Base-by-base conservation (phyloP, 2,329 filamentous ascomycete genomes). In the Magnaporthiopsis rhizophila region DNA sequence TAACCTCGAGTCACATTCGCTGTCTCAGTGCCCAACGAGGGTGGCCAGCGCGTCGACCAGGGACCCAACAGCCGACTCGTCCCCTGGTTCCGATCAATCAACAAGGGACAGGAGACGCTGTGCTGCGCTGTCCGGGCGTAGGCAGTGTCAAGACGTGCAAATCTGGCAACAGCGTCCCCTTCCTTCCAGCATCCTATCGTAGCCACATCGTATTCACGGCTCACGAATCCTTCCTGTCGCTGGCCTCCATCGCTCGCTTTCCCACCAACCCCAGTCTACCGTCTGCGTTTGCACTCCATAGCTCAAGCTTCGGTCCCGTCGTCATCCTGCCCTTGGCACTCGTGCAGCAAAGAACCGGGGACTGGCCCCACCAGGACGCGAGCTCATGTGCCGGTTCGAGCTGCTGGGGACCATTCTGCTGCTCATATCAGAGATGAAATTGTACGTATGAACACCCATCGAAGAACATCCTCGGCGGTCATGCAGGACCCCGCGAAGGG, bases 391-490 rank as follows among this genome's bases (percentile, higher is more conserved):
- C 61, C 65, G 62, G 50, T 64, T 67, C 66, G 66, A 68, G 60
- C 62, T 69, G n/a, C 64, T 68, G 12, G 68, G 68, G 24, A 66
- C 66, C 28, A 53, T 68, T 38, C 65, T 69, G 58, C 65, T 68
- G 67, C 67, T 67, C 58, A 45, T 64, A 63, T 64, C 65, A 58
- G 66, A 68, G 62, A 30, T 64, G 62, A 59, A 59, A 58, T 34
- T 63, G 36, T 59, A 36, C 36, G 26, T 63, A 30, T 32, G 56
- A 57, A 32, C 34, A 11, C 12, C 12, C 34, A 9, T 11, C 12
- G 8, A 36, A 12, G 34, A 9, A 21, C n/a, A 2, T 59, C 62
- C 8, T 50, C 45, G 6, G 18, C 45, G 18, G 34, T 4, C 30
- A 59, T 32, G 28, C 56, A 50, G 53, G 56, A 63, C 34, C 18